phyloP scores from a whole-genome alignment of 2,329 filamentous ascomycete species.

The Colletotrichum incanum region DNA sequence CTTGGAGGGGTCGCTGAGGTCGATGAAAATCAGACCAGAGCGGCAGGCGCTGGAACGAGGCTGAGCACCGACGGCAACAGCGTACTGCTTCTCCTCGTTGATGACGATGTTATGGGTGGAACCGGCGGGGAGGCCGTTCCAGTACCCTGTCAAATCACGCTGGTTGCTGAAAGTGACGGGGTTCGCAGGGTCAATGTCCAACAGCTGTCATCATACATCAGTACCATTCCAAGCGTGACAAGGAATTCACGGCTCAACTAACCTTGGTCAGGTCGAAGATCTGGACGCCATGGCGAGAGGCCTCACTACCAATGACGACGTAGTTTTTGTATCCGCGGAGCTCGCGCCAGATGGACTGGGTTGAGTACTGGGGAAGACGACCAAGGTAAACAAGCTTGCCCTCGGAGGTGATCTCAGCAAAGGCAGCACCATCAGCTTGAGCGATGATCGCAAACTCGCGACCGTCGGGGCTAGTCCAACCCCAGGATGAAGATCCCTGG shows the following conservation, averaged over 20 bases:
- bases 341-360: slow-evolving; percentile 52
- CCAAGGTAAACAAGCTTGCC: slow-evolving; percentile 62
- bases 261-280: slow-evolving; percentile 70
- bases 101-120: slow-evolving; percentile 64
- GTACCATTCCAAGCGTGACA: slow-evolving; percentile 44
- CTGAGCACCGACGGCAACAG: slow-evolving; percentile 58
- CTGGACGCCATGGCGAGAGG: slow-evolving; percentile 69
- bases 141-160: slow-evolving; percentile 53
- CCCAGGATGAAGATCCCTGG: slow-evolving; percentile 54
- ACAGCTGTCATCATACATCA: slow-evolving; percentile 52
- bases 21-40: slow-evolving; percentile 68
- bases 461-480: slow-evolving; percentile 60
- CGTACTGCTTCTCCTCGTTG: slow-evolving; percentile 61
- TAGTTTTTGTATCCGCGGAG: slow-evolving; percentile 53
- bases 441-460: slow-evolving; percentile 46
- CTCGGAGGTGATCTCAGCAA: slow-evolving; percentile 59
- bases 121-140: slow-evolving; percentile 51
- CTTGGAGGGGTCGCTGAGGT: slow-evolving; percentile 66
- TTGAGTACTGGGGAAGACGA: slow-evolving; percentile 52
- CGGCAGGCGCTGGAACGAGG: slow-evolving; percentile 58
- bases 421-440: slow-evolving; percentile 59
- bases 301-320: slow-evolving; percentile 55
- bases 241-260: slow-evolving; percentile 45
- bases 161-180: slow-evolving; percentile 50
- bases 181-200: slow-evolving; percentile 59